Evolutionary conservation across 768 basidiomycete species (phyloP).

Genomic region (Russula sp.): DNA sequence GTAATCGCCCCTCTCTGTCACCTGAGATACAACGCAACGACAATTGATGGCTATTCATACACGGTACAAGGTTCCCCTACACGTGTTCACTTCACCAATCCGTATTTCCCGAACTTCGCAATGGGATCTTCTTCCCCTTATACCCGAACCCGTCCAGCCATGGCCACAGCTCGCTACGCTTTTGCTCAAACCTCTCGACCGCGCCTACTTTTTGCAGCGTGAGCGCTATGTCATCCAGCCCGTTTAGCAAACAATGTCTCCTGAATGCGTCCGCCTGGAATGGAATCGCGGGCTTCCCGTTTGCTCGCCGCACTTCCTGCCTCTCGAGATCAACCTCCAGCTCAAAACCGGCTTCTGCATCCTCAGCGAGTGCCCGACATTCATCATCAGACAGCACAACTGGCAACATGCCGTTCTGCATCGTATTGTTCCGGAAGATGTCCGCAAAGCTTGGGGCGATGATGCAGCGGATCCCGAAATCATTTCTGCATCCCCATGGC

Average conservation of each 20-base stretch:
- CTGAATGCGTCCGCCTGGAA: slow-evolving; percentile 90
- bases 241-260: slow-evolving; percentile 89
- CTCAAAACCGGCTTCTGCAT: slow-evolving; percentile 44
- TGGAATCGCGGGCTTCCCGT: slow-evolving; percentile 61
- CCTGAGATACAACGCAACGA: neutral
- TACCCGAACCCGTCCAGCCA: slow-evolving; percentile 98
- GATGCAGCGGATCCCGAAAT: slow-evolving; percentile 57
- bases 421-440: slow-evolving; percentile 55
- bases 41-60: neutral
- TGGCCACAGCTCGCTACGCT: slow-evolving; percentile 74
- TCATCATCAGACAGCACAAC: slow-evolving; percentile 42
- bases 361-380: slow-evolving; percentile 43
- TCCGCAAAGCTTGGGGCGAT: slow-evolving; percentile 58
- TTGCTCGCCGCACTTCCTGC: slow-evolving; percentile 47
- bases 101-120: slow-evolving; percentile 41
- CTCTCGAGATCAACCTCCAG: slow-evolving; percentile 57
- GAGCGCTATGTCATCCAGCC: slow-evolving; percentile 92
- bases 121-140: slow-evolving; percentile 68
- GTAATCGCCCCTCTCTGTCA: neutral
- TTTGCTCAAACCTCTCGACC: slow-evolving; percentile 77
- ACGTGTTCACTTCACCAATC: slow-evolving; percentile 52
- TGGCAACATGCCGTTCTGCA: slow-evolving; percentile 62
- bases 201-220: slow-evolving; percentile 71
- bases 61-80: neutral
- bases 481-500: slow-evolving; percentile 32